Base-by-base conservation (phyloP, 257 asterid species). In the Forsythia viridissima region DNA sequence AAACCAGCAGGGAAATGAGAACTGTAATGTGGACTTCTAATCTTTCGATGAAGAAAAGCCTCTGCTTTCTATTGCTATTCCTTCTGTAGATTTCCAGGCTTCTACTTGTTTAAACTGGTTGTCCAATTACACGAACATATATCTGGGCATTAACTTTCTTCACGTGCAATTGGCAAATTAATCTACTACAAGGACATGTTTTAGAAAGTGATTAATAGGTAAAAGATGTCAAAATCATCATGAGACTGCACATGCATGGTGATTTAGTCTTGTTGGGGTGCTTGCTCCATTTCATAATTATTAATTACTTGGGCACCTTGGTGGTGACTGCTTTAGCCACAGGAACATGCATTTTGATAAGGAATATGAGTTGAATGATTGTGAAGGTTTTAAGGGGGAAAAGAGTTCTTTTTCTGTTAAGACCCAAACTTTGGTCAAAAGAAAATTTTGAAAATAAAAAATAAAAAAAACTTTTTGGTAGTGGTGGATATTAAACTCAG, bases 1-100 rank as follows among this genome's bases (percentile, higher is more conserved):
- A 85, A 73, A 76, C 72, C 67, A 65, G 40, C 38, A 7, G 68
- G 21, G 30, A 61, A 8, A 61, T 61, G 8, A 13, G 69, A 10
- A 61, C 13, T 20, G 69, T 24, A 8, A 61, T 24, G 13, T 21
- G 38, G 38, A 61, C 8, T 61, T 61, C 2, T 61, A 8, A 61
- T 61, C 69, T 21, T 20, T 20, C 55, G 9, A 20, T 3, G n/a
- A 61, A 21, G 38, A 61, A 8, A 61, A 61, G 69, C 69, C 30
- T 61, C 36, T 21, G 38, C n/a, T 20, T 61, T 61, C 16, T 61
- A 61, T 61, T 9, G 38, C 38, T 8, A 21, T 8, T 0, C 11
- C 16, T 24, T 20, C 20, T 61, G 69, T 21, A 61, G 69, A 24
- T 61, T 61, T 6, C 38, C 6, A 21, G 37, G 69, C 38, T 61